Percentiles rank a stretch among this genome's conserved stretches.
Evolutionary conservation across 495 filamentous ascomycete species (phyloP).

Genomic region (Margaritispora aquatica): DNA sequence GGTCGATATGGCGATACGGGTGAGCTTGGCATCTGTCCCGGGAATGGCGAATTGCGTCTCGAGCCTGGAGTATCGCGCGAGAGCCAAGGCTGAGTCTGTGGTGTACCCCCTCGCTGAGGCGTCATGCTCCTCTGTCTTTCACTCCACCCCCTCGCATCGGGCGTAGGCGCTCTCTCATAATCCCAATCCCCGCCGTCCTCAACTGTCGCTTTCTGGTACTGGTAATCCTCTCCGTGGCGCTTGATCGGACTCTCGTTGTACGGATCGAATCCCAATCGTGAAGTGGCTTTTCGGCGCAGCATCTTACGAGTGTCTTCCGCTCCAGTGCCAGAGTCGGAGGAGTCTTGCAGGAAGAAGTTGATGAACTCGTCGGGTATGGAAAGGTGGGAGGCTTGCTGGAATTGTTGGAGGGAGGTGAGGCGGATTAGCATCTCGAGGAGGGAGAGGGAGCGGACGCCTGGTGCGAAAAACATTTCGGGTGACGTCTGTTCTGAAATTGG

Average conservation of each 20-base stretch:
- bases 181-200: background rate
- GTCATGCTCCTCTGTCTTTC: conserved; percentile 6
- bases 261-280: conserved; percentile 85
- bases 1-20: conserved; percentile 12
- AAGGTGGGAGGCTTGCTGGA: conserved; percentile 88
- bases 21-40: conserved; percentile 6
- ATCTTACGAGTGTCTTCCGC: conserved; percentile 63
- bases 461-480: background rate
- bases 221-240: conserved; percentile 17
- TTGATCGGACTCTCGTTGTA: conserved; percentile 34
- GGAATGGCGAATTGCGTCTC: background rate
- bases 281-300: conserved; percentile 64
- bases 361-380: conserved; percentile 92
- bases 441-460: conserved; percentile 69
- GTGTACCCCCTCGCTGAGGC: conserved; percentile 6
- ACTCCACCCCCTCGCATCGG: background rate
- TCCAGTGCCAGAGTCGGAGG: conserved; percentile 62
- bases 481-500: conserved; percentile 20
- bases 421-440: conserved; percentile 92
- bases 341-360: conserved; percentile 89
- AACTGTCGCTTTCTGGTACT: conserved; percentile 10
- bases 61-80: conserved; percentile 1
- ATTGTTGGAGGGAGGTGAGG: conserved; percentile 90
- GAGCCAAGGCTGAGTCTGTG: conserved; percentile 17
- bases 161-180: no score